Percentiles rank a stretch among this genome's conserved stretches.
Evolutionary conservation across 176 grass and related monocot species (phyloP).

Genomic region (Pharus latifolius): DNA sequence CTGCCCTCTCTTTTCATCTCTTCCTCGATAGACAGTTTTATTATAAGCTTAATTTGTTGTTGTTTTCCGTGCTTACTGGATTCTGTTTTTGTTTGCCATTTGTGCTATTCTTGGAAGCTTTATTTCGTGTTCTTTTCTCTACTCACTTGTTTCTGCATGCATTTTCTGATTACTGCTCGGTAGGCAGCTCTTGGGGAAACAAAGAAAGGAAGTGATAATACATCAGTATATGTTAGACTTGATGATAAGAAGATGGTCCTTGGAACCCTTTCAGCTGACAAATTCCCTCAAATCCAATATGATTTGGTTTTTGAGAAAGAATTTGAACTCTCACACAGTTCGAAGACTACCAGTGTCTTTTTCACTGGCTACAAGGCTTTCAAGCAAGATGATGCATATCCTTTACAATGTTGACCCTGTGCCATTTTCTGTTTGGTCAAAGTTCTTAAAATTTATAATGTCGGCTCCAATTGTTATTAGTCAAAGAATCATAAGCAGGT

Average conservation of each 20-base stretch:
- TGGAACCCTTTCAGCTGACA: constrained; percentile 55
- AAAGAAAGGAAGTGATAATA: constrained; percentile 50
- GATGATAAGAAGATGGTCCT: constrained; percentile 50
- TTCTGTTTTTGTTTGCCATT: neutral
- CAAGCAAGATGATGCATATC: constrained; percentile 37
- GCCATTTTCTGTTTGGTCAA: neutral
- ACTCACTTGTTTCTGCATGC: neutral
- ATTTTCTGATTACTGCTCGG: neutral
- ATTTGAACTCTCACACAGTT: constrained; percentile 80
- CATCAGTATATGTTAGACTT: constrained; percentile 45
- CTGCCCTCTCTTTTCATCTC: too few relatives aligned
- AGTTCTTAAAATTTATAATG: neutral
- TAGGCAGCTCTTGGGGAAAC: constrained; percentile 60
- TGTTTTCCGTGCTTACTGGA: too few relatives aligned
- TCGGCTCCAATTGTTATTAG: neutral
- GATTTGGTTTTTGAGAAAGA: constrained; percentile 88
- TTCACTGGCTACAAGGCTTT: constrained; percentile 75
- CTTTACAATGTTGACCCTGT: constrained; percentile 12
- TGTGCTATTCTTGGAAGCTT: neutral
- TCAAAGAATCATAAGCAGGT: neutral
- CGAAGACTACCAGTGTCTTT: constrained; percentile 57
- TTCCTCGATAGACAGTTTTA: too few relatives aligned
- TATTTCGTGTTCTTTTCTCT: neutral
- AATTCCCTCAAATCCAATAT: constrained; percentile 54
- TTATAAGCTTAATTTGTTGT: too few relatives aligned